Percentiles rank a stretch among this genome's conserved stretches.
Evolutionary conservation across 208 protist genomes (phyloP).

Genomic region (Porcisia deanei): DNA sequence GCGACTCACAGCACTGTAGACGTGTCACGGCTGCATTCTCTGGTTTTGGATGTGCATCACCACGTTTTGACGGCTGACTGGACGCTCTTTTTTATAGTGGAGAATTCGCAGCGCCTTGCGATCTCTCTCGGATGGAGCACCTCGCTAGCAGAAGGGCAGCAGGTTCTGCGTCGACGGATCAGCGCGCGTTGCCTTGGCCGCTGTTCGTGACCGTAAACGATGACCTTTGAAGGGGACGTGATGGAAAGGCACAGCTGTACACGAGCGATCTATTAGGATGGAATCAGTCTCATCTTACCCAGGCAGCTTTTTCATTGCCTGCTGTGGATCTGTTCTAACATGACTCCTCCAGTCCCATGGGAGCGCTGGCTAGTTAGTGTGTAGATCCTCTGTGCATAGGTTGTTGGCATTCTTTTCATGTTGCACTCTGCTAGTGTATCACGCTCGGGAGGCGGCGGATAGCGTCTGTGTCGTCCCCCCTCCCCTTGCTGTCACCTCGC

Average conservation of each 20-base stretch:
- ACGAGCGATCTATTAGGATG: constrained; percentile 5
- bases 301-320: constrained; percentile 16
- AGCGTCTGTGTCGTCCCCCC: neutral
- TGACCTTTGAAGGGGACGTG: constrained; percentile 8
- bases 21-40: constrained; percentile 11
- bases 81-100: constrained; percentile 26
- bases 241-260: neutral
- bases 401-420: neutral
- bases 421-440: neutral
- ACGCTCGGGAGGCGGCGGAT: neutral
- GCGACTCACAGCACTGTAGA: neutral
- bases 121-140: constrained; percentile 14
- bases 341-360: constrained; percentile 18
- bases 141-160: neutral
- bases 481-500: neutral
- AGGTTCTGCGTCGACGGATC: neutral
- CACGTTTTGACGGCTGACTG: constrained; percentile 18
- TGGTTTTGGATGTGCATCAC: constrained; percentile 26
- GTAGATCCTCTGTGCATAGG: neutral
- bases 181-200: constrained; percentile 2
- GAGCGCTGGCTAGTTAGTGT: neutral
- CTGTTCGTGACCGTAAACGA: constrained; percentile 37
- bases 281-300: constrained; percentile 10
- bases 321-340: constrained; percentile 15
- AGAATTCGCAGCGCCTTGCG: constrained; percentile 24